phyloP scores from a whole-genome alignment of 345 rosid species.

The Microcos paniculata region DNA sequence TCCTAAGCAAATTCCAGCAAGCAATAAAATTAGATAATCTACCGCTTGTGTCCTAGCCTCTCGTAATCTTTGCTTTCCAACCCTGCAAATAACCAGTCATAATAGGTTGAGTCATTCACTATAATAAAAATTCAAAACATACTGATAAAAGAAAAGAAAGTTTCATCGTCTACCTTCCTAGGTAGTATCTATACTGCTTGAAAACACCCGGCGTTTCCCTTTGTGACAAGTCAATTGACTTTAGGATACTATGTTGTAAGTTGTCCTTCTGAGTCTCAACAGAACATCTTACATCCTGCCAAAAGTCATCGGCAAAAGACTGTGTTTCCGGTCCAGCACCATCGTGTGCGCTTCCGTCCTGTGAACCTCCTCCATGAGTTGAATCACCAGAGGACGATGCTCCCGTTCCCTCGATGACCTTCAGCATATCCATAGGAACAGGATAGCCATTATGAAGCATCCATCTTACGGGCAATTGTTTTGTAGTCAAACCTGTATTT shows the following conservation, averaged over 20 bases:
- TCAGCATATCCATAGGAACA: constrained; percentile 88
- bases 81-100: constrained; percentile 43
- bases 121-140: not conserved
- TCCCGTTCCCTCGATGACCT: constrained; percentile 51
- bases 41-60: constrained; percentile 90
- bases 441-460: constrained; percentile 95
- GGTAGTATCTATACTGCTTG: constrained; percentile 81
- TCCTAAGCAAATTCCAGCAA: constrained; percentile 98
- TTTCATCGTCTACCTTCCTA: constrained; percentile 64
- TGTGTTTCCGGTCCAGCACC: constrained; percentile 34
- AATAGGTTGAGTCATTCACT: not conserved
- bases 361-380: constrained; percentile 41
- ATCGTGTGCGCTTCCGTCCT: not conserved
- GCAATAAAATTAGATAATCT: constrained; percentile 80
- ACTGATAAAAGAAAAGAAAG: not conserved
- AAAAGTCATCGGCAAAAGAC: constrained; percentile 79
- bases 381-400: constrained; percentile 47
- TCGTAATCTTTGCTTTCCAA: constrained; percentile 85
- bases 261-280: constrained; percentile 66
- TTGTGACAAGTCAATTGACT: constrained; percentile 60
- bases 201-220: constrained; percentile 65
- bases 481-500: constrained; percentile 60
- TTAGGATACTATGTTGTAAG: constrained; percentile 46
- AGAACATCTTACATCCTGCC: constrained; percentile 72
- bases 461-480: constrained; percentile 93